Base-by-base conservation (phyloP, 228 moss, liverwort and hornwort species). In the Sphagnum magellanicum region DNA sequence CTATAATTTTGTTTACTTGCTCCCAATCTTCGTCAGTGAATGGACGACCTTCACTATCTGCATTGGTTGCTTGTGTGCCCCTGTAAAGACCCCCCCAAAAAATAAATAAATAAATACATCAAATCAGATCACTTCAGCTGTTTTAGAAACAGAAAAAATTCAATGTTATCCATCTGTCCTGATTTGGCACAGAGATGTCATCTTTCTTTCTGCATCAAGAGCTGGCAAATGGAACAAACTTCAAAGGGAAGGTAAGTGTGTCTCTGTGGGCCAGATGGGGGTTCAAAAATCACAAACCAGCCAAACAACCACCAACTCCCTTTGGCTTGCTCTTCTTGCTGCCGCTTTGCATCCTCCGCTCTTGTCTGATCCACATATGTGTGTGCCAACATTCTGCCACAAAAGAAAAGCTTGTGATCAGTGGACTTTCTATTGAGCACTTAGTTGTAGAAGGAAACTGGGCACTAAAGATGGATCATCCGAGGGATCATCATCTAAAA, bases 371-470 rank as follows among this genome's bases (percentile, higher is more conserved):
- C 91, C 55, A 97, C 93, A 78, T 68, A 97, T 61, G 88, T 49
- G 72, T 97, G 97, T 67, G 93, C 93, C 79, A 97, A 79, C 91
- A 97, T 88, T 84, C 97, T 97, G 81, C 55, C 55, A 12, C 8
- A 55, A 55, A 32, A 32, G 32, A 32, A 32, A 32, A 32, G 32
- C 32, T 32, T 32, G 32, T 32, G 32, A 32, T 32, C 32, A 32
- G 32, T 32, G 32, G 32, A 32, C 32, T 32, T 32, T 32, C 32
- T 32, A 32, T 32, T 32, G 32, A 32, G 32, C 32, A 32, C 32
- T 2, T 32, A 2, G 32, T 32, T 32, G 32, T 1, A 32, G 32
- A 32, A 32, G 32, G 32, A 32, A 32, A 32, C 32, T 32, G 32
- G 32, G 32, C 32, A 32, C 32, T 32, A 32, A 32, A 32, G 32